Evolutionary conservation across 2,329 filamentous ascomycete species (phyloP), one percentile per base, ranked within the genome.

Genomic region (Ceratocystis smalleyi): DNA sequence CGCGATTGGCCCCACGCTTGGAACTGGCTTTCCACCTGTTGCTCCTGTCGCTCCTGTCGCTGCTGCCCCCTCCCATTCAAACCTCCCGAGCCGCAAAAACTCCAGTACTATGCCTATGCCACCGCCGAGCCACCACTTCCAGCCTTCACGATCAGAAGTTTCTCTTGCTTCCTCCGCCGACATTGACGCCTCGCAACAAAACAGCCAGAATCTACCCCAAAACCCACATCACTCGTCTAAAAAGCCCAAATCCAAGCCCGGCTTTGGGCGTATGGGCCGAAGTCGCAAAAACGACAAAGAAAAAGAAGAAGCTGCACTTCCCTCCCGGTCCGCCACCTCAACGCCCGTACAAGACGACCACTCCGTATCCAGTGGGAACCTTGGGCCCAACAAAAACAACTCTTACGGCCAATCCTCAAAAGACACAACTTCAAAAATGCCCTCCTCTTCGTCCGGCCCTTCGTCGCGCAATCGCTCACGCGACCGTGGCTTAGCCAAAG

Each of bases 381-480:
- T 49, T 15, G 40, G 59, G 51, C 47, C 43, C 22, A 59, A 24
- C 47, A 27, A 62, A 47, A 24, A 59, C 32, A 49, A 22, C 35
- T 63, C 55, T 17, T 62, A 65, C 35, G 47, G 63, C 43, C 43
- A 15, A 10, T 32, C 61, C 27, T 43, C 32, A n/a, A 60, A 65
- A n/a, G 55, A 63, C 30, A 64, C 43, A 30, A 0, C 57, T 59
- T 61, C 30, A 12, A 63, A 59, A 57, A 57, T 57, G 51, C 51
- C 51, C 15, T 27, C 65, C 17, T 27, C 65, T 57, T 59, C 61
- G 3, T 61, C 59, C 17, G 55, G 57, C 24, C 83, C 86, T 35
- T 78, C 79, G 27, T 74, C 79, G 64, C 81, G 88, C 67, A 89
- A 88, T 69, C 84, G 86, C 69, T 91, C 88, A 2, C 83, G 84